Evolutionary conservation across 2,329 filamentous ascomycete species (phyloP).

Genomic region (Hypoxylon sp.): DNA sequence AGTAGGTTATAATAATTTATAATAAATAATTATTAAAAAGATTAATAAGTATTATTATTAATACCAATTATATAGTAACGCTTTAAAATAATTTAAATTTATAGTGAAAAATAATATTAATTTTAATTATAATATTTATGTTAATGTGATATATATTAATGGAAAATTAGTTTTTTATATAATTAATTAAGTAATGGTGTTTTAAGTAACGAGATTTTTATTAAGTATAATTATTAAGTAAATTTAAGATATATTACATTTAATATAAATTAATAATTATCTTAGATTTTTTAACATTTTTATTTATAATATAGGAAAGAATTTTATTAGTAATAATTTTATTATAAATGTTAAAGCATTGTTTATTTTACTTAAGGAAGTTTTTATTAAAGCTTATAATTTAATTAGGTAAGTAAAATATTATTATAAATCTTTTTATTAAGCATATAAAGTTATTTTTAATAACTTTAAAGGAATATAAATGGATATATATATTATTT

Average conservation of each 20-base stretch:
- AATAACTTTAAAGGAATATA: background rate
- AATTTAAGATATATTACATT: background rate
- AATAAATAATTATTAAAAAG: background rate
- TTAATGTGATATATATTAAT: conserved; percentile 14
- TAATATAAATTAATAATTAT: conserved; percentile 12
- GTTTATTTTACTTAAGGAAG: background rate
- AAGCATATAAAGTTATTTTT: background rate
- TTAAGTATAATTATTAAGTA: conserved; percentile 3
- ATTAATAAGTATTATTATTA: conserved; percentile 12
- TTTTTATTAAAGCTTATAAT: background rate
- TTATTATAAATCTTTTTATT: too few species aligned
- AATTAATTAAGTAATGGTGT: conserved; percentile 4
- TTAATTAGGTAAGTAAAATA: background rate
- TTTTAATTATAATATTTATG: conserved; percentile 12
- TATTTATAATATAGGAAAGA: background rate
- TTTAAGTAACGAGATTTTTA: conserved; percentile 9
- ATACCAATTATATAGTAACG: conserved; percentile 10
- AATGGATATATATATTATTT: background rate
- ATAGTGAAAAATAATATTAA: conserved; percentile 11
- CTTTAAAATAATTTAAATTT: conserved; percentile 10
- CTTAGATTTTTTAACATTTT: background rate
- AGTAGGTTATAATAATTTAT: conserved; percentile 11
- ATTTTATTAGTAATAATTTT: too few species aligned
- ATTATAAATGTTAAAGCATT: too few species aligned
- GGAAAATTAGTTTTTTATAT: conserved; percentile 1